Base-by-base conservation (phyloP, 805 yeast genomes). In the Candida nonsorbophila region DNA sequence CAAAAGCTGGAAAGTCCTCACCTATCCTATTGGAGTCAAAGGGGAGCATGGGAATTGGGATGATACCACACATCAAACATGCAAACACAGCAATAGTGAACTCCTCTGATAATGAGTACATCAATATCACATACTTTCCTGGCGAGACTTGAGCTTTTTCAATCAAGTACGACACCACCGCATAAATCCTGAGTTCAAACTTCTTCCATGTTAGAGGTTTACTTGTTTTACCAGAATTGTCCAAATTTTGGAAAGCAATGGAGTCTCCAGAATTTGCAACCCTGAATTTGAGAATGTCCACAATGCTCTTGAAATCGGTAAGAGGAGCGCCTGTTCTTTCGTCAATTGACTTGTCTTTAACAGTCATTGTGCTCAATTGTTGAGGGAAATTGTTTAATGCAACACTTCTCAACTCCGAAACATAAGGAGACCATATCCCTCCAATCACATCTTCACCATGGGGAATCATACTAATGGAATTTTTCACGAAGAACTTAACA, bases 21-120 rank as follows among this genome's bases (percentile, higher is more conserved):
- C 72, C 77, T 6, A 80, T 62, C 30, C 87, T 59, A 24, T 67
- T 69, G 8, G 77, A 63, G 36, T 81, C 86, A 22, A 87, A 57
- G 0, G 94, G 87, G 7, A 77, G 61, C 49, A 86, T 53, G 0
- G 94, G 92, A 10, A 90, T 68, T 1, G 92, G 85, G 3, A 84
- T 69, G 4, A 86, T 33, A 6, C 96, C 95, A 30, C 87, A 72
- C 32, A 80, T 57, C 51, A 90, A 72, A 50, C 97, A 90, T 0
- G 98, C 97, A 53, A 79, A 77, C 1, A 87, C 65, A 2, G 94
- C 85, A 16, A 85, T 75, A 4, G 81, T 74, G 47, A 75, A 90
- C 37, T 92, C 97, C 33, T 88, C 95, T 1, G 87, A 77, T 25
- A 90, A 72, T 0, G 94, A 81, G 50, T 85, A 87, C 79, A 87